These are phyloP conservation scores for Leucocoprinus birnbaumii DNA, from an alignment of 768 basidiomycete genomes.

Conservation along the genomic window DNA sequence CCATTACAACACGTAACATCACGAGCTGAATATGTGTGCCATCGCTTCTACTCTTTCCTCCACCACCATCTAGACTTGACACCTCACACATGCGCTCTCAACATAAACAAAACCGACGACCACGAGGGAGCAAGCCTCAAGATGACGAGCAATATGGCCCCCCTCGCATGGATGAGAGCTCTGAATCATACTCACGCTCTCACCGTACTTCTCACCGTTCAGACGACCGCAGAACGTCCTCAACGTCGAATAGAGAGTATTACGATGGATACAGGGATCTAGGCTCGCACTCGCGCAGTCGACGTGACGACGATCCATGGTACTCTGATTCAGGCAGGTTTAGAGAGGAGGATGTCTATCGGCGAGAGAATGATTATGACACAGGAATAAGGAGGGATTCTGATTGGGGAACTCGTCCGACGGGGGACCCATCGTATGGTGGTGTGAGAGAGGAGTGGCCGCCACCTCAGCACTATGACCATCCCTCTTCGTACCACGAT, in stretches of 20 bases:
- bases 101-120: slow-evolving; percentile 42
- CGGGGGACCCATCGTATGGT: slow-evolving; percentile 37
- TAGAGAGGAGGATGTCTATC: slow-evolving; percentile 46
- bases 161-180: slow-evolving; percentile 48
- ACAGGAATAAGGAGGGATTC: slow-evolving; percentile 38
- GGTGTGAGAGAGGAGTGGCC: slow-evolving; percentile 47
- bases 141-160: slow-evolving; percentile 48
- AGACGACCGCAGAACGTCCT: slow-evolving; percentile 45
- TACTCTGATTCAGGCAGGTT: slow-evolving; percentile 43
- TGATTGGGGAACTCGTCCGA: slow-evolving; percentile 39
- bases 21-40: slow-evolving; percentile 16
- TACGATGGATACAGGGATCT: slow-evolving; percentile 53
- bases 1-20: slow-evolving; percentile 31
- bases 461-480: slow-evolving; percentile 42
- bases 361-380: slow-evolving; percentile 49
- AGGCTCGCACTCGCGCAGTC: slow-evolving; percentile 51
- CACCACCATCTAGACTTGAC: slow-evolving; percentile 20
- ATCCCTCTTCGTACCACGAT: slow-evolving; percentile 45
- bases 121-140: slow-evolving; percentile 47
- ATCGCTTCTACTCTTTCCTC: slow-evolving; percentile 17
- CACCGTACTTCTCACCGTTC: slow-evolving; percentile 44
- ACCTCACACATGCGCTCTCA: slow-evolving; percentile 39
- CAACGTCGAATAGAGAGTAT: slow-evolving; percentile 36
- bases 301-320: slow-evolving; percentile 53
- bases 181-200: slow-evolving; percentile 51